Conservation (phyloP, 345 rosid species). For the Rubroshorea leprosula region DNA sequence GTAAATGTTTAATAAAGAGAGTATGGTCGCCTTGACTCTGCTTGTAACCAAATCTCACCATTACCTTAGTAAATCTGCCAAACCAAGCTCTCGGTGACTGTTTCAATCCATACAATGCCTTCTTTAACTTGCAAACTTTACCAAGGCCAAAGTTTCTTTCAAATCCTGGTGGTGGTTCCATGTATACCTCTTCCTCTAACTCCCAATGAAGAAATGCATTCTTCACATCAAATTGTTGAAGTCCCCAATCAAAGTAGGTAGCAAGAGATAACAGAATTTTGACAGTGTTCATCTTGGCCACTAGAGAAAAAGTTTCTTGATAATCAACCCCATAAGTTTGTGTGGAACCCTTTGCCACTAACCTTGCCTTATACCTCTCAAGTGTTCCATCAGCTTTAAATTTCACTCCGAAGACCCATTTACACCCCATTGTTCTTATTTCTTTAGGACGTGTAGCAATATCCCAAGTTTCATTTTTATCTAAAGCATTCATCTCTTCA, state of each 20-base stretch:
- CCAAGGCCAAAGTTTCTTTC: no score
- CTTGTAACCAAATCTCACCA: background rate
- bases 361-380: background rate
- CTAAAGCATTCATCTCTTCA: background rate
- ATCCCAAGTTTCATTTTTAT: background rate
- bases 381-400: background rate
- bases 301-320: background rate
- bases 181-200: background rate
- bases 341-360: background rate
- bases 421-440: background rate
- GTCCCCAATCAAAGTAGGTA: background rate
- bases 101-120: no score
- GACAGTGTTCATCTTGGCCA: background rate
- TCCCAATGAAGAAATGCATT: background rate
- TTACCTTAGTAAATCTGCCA: no score
- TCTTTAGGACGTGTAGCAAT: background rate
- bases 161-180: background rate
- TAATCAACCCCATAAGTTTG: constrained; percentile 9
- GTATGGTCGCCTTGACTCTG: background rate
- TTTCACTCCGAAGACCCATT: background rate
- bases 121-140: no score
- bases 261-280: constrained; percentile 1
- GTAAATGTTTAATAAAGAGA: background rate
- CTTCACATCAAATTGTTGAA: background rate
- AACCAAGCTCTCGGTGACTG: no score